Evolutionary conservation across 2,329 filamentous ascomycete genomes (phyloP), one percentile per base, ranked within the genome.

Genomic region (Fusarium sulawesiense): DNA sequence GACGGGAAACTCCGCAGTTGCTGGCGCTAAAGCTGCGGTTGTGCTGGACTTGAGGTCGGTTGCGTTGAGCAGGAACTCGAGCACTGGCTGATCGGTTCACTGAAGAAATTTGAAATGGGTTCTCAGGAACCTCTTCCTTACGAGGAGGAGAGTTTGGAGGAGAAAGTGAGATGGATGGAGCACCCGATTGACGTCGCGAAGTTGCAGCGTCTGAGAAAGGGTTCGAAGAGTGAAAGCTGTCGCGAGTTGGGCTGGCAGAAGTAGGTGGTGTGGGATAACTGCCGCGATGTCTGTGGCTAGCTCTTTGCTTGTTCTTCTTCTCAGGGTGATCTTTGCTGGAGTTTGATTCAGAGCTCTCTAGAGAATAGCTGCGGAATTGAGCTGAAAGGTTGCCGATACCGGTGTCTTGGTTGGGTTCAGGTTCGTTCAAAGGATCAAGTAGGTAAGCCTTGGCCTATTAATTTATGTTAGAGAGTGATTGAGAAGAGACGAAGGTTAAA

Each of bases 401-500:
- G 49, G 88, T 91, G 76, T 92, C 88, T 66, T 91, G 86, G 64
- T 84, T 88, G 16, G 91, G 91, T 66, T 92, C 89, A 12, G 89
- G 89, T 23, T 85, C 90, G 73, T 84, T 89, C 66, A 93, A 82
- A 69, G 91, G 92, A 73, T 92, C 89, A 70, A 93, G 87, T 46
- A 93, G 83, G 75, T 91, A 89, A 74, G 88, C 86, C 56, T 85
- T 83, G 45, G 90, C 89, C 91, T 93, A 75, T 62, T 48, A 46
- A 56, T 30, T 21, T 50, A 45, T 37, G 60, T 65, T 44, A 56
- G 56, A 48, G 44, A 8, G 20, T 16, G n/a, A 47, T 13, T 6
- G 59, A 54, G 18, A 16, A 41, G 41, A 55, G 13, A 25, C 37
- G 20, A 25, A 18, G 27, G 40, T 25, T 37, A 50, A 46, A 46